Conservation (phyloP, 306 rosid genomes). For the Malus domestica region DNA sequence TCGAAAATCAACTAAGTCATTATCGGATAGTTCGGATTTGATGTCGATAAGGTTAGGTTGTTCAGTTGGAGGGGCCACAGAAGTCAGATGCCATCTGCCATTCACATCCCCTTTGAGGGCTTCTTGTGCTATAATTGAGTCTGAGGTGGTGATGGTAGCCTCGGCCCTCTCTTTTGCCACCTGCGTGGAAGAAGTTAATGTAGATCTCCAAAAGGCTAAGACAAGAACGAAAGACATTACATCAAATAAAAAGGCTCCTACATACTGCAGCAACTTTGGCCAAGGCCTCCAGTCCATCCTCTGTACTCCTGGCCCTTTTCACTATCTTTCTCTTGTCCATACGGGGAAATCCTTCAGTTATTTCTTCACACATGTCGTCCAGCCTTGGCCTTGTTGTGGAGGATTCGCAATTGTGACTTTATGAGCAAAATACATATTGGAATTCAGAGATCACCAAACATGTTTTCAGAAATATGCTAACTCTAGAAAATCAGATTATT, state of each 20-base stretch:
- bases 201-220: neutral
- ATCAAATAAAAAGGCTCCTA: neutral
- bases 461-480: neutral
- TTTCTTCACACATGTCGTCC: neutral
- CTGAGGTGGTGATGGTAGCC: neutral
- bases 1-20: conserved; percentile 3
- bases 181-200: neutral
- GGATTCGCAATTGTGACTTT: neutral
- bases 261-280: neutral
- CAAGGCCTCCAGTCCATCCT: neutral
- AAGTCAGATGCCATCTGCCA: neutral
- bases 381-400: neutral
- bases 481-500: neutral
- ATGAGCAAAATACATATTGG: neutral
- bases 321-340: neutral
- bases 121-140: neutral
- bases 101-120: neutral
- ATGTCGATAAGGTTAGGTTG: neutral
- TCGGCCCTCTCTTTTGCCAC: neutral
- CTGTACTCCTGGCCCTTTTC: neutral
- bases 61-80: neutral
- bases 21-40: neutral
- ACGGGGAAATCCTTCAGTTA: neutral
- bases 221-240: neutral
- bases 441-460: neutral